Percentiles rank a stretch among this genome's conserved stretches.
These are phyloP conservation scores for Phytophthora boehmeriae DNA, from an alignment of 352 stramenopile species.

Conservation along the genomic window DNA sequence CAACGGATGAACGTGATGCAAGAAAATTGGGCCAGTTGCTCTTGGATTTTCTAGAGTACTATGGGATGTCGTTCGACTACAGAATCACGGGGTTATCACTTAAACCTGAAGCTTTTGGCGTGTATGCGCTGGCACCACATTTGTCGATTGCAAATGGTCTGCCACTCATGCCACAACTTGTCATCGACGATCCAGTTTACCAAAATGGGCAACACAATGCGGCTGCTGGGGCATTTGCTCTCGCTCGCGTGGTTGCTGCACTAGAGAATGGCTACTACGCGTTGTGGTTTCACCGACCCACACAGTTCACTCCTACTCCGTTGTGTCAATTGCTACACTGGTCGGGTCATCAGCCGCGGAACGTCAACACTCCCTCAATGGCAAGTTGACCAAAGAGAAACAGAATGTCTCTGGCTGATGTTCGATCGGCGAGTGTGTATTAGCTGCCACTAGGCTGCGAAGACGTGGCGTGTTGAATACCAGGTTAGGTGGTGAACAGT, in stretches of 20 bases:
- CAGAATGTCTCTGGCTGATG: no score
- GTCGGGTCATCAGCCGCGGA: constrained; percentile 55
- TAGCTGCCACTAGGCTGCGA: no score
- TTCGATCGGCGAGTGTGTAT: constrained; percentile 5
- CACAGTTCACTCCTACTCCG: constrained; percentile 80
- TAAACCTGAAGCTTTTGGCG: constrained; percentile 76
- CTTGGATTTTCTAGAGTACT: constrained; percentile 91
- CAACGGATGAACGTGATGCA: constrained; percentile 26
- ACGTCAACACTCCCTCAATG: constrained; percentile 9
- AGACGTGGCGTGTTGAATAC: no score
- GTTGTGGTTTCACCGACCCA: constrained; percentile 72
- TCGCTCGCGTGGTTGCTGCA: constrained; percentile 78
- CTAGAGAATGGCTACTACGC: constrained; percentile 86
- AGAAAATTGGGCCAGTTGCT: constrained; percentile 64
- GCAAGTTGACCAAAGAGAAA: no score
- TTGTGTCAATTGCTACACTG: constrained; percentile 82
- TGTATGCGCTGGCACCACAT: constrained; percentile 68
- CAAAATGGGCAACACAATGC: constrained; percentile 80
- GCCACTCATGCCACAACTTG: constrained; percentile 74
- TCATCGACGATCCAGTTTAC: constrained; percentile 86
- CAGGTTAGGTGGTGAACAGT: background rate
- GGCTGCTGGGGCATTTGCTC: constrained; percentile 73
- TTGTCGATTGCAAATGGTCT: constrained; percentile 46
- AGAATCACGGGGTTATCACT: constrained; percentile 81
- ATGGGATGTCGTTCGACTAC: constrained; percentile 86